Evolutionary conservation across 2,329 filamentous ascomycete genomes (phyloP), one percentile per base, ranked within the genome.

Genomic region (Aspergillus ochraceoroseus): DNA sequence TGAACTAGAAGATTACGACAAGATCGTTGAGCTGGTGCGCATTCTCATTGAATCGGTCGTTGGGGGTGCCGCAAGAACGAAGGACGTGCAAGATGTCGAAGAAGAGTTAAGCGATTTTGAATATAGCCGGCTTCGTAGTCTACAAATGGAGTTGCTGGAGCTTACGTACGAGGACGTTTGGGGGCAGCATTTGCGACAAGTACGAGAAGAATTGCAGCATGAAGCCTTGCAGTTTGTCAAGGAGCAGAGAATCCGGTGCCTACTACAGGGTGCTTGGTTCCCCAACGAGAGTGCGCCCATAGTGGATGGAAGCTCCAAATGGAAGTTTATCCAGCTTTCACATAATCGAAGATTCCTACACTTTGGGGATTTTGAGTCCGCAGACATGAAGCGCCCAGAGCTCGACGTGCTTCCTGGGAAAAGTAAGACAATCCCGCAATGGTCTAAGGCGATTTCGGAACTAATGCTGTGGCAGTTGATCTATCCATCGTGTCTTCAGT

Each of bases 211-310:
- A 62, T 74, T 96, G 30, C 85, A 87, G 53, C 82, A 90, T 55
- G 92, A 98, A 64, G 88, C 90, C 7, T 70, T 95, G 38, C 87
- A 95, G 57, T 98, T 98, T 58, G 86, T 96, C 65, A 95, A 95
- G 65, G 92, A 98, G 67, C 92, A 98, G 64, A 81, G 92, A 25
- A 85, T 96, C 46, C 78, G 92, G 38, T 95, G 89, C 59, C 71
- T 98, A 26, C 75, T 96, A 3, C 77, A 87, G 52, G 92, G 92
- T 5, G 82, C 85, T 7, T 98, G 92, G 92, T 98, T 96, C 52
- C 73, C 77, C 3, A 67, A 69, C 32, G 63, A 68, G 62, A 70
- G 61, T 66, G 74, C 64, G 64, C 75, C 67, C 51, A 69, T 63
- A 56, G 65, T 58, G 59, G 77, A 71, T 46, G 69, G 58, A 44